Percentiles rank a stretch among this genome's conserved stretches.
Evolutionary conservation across 2,329 filamentous ascomycete species (phyloP).

Genomic region (Penicillium sp.): DNA sequence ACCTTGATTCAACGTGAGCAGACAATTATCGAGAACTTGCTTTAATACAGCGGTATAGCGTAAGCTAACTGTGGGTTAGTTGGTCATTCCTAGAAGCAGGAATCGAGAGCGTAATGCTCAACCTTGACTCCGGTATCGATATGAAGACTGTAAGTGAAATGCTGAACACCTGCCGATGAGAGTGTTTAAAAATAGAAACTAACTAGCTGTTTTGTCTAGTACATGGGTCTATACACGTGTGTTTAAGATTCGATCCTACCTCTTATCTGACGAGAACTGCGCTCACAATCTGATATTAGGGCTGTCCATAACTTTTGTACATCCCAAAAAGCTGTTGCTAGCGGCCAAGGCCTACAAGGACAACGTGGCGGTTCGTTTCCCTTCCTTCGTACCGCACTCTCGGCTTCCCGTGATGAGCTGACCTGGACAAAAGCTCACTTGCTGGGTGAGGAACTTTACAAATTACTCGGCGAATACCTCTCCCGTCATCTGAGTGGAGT

Average conservation of each 20-base stretch:
- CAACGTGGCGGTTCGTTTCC: conserved; percentile 67
- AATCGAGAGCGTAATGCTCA: conserved; percentile 89
- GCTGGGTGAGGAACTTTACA: conserved; percentile 92
- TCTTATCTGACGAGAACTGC: conserved; percentile 24
- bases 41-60: background rate
- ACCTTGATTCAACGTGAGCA: conserved; percentile 61
- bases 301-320: conserved; percentile 99
- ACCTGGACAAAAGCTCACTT: conserved; percentile 66
- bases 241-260: conserved; percentile 8
- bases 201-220: conserved; percentile 48
- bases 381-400: background rate
- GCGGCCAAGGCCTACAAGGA: conserved; percentile 50
- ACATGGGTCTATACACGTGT: conserved; percentile 95
- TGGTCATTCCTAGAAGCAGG: conserved; percentile 88
- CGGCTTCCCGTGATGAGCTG: background rate
- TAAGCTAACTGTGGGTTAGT: conserved; percentile 48
- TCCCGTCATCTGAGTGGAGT: conserved; percentile 71
- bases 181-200: background rate
- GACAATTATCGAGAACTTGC: background rate
- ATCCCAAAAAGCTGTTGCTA: conserved; percentile 85
- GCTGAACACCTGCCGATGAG: background rate
- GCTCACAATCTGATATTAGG: conserved; percentile 41
- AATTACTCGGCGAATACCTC: conserved; percentile 83
- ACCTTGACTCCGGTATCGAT: conserved; percentile 87
- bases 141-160: conserved; percentile 69